These are phyloP conservation scores for Meyerozyma guilliermondii DNA, from an alignment of 1,139 yeast species.

Conservation along the genomic window DNA sequence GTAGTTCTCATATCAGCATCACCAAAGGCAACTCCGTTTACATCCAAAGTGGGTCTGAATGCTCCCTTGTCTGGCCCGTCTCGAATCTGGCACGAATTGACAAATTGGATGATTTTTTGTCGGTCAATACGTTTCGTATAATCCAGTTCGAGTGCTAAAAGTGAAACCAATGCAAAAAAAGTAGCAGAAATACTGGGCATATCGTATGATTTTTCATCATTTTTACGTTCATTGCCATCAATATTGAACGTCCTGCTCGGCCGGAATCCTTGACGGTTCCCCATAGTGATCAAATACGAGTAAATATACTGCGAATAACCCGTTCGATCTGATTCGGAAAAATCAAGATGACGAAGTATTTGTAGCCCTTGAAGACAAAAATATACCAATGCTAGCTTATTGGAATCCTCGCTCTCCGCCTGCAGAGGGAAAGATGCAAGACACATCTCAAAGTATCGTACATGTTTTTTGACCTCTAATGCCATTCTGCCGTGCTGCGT, in stretches of 20 bases:
- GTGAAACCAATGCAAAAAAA: slow-evolving; percentile 53
- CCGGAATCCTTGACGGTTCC: slow-evolving; percentile 45
- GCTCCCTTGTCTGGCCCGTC: slow-evolving; percentile 57
- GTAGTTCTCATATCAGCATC: slow-evolving; percentile 71
- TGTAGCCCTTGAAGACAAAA: slow-evolving; percentile 64
- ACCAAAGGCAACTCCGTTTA: slow-evolving; percentile 39
- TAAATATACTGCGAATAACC: slow-evolving; percentile 45
- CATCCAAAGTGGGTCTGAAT: slow-evolving; percentile 31
- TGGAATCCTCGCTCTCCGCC: slow-evolving; percentile 58
- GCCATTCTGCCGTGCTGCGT: neutral
- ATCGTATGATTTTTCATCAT: slow-evolving; percentile 34
- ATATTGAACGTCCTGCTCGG: slow-evolving; percentile 45
- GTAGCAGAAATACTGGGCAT: slow-evolving; percentile 66
- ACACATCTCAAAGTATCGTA: slow-evolving; percentile 46
- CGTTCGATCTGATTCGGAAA: slow-evolving; percentile 18
- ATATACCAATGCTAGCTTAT: slow-evolving; percentile 58
- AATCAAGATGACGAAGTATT: slow-evolving; percentile 38
- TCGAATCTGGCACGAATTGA: slow-evolving; percentile 48
- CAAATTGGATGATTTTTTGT: slow-evolving; percentile 43
- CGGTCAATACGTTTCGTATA: slow-evolving; percentile 34
- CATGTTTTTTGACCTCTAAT: slow-evolving; percentile 32
- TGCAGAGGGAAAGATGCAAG: slow-evolving; percentile 46
- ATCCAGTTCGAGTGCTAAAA: slow-evolving; percentile 44
- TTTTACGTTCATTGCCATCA: slow-evolving; percentile 6
- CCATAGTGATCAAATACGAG: slow-evolving; percentile 34